phyloP scores from a whole-genome alignment of 805 yeast genomes.

The Nakazawaea wickerhamii region DNA sequence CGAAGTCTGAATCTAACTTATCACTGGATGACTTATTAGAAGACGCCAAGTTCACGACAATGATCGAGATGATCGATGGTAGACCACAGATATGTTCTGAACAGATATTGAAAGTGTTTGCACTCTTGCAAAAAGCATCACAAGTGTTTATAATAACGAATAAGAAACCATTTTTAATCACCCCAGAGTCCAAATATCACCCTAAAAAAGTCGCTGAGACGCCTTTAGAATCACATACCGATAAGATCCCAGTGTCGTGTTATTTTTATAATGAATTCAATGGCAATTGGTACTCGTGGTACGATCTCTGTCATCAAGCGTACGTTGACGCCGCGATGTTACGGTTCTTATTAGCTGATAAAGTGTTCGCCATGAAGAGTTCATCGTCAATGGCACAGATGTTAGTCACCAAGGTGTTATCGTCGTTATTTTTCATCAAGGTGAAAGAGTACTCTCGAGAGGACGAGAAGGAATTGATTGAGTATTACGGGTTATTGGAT shows the following conservation, averaged over 20 bases:
- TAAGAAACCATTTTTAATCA: conserved; percentile 26
- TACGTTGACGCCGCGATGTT: conserved; percentile 34
- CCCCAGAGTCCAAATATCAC: conserved; percentile 23
- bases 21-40: conserved; percentile 2
- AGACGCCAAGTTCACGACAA: conserved; percentile 1
- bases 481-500: conserved; percentile 27
- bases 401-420: conserved; percentile 6
- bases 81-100: conserved; percentile 11
- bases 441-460: conserved; percentile 4
- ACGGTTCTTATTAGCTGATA: conserved; percentile 29
- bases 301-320: conserved; percentile 30
- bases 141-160: conserved; percentile 23
- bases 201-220: conserved; percentile 17
- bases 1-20: conserved; percentile 4
- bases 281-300: conserved; percentile 30
- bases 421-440: conserved; percentile 18
- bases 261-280: conserved; percentile 14
- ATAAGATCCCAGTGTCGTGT: conserved; percentile 18
- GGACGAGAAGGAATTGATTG: conserved; percentile 19
- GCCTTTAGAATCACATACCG: conserved; percentile 21
- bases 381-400: conserved; percentile 7
- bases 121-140: conserved; percentile 23
- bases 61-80: conserved; percentile 8
- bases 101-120: conserved; percentile 20
- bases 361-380: conserved; percentile 17